Base-by-base conservation (phyloP, 208 protist genomes). In the Trypanosoma cruzi region DNA sequence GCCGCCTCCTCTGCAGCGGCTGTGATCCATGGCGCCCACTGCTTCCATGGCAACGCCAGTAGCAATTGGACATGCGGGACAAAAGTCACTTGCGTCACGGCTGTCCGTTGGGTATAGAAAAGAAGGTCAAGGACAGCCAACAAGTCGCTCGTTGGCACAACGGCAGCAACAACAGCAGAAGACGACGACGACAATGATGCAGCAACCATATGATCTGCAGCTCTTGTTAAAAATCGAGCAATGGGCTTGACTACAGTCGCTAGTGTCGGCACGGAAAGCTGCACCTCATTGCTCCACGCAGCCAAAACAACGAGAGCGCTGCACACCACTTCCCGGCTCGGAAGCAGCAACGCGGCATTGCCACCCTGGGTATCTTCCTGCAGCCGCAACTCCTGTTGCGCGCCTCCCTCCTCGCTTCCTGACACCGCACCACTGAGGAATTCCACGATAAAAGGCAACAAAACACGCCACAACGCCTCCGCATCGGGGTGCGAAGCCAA, bases 381-480 rank as follows among this genome's bases (percentile, higher is more conserved):
- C 3, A 73, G 16, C 54, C 40, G 34, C n/a, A 49, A 28, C 36
- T 69, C 36, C 49, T 26, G 50, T 16, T 63, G 32, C 13, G 37
- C 18, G 14, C 56, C 50, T 6, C 46, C 16, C n/a, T 50, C 72
- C 67, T 55, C 71, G 46, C 31, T 63, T 64, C 40, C 46, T 22
- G 60, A 53, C 49, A 68, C 73, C 29, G 62, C 69, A 11, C 79
- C 80, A 32, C 71, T 77, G 28, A 92, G 58, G 37, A 89, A 88
- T 64, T 96, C 87, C 37, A 94, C 54, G 20, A 94, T 71, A 67
- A 88, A 86, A 8, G 90, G 90, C 22, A 96, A 64, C 48, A 93
- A 69, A 28, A 82, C 79, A 50, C 90, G 87, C 84, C 84, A 96
- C 10, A 87, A 57, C 31, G 85, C 59, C 77, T 96, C 90, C 4